Evolutionary conservation across 148 eudicot genomes (phyloP).

Genomic region (Mesembryanthemum crystallinum): DNA sequence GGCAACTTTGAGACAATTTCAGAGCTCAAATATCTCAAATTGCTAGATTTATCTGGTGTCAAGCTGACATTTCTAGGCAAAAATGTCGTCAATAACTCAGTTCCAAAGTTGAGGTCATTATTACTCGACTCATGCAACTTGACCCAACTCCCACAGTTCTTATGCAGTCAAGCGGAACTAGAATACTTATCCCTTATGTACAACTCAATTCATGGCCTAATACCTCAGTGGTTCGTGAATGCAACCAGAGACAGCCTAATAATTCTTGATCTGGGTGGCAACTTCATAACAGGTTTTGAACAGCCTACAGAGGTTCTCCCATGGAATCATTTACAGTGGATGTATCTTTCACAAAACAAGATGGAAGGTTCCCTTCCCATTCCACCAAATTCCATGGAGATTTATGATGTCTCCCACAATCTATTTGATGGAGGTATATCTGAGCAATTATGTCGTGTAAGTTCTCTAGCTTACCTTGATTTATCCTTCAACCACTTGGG

Average conservation of each 20-base stretch:
- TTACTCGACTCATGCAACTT: conserved; percentile 17
- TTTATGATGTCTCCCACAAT: conserved; percentile 17
- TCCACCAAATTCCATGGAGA: neutral
- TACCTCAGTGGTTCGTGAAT: conserved; percentile 33
- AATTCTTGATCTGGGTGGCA: neutral
- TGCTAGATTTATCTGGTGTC: neutral
- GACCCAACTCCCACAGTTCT: conserved; percentile 19
- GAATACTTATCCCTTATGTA: too few relatives aligned
- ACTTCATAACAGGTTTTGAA: neutral
- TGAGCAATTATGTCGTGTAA: conserved; percentile 18
- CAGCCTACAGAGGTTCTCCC: conserved; percentile 3
- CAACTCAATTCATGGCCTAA: neutral
- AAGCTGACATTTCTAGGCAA: neutral
- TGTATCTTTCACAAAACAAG: conserved; percentile 2
- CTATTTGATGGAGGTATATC: conserved; percentile 27
- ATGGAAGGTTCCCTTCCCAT: conserved; percentile 20
- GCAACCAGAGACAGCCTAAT: neutral
- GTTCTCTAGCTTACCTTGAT: too few relatives aligned
- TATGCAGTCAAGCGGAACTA: conserved; percentile 10
- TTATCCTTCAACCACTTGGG: conserved; percentile 1
- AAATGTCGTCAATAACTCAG: conserved; percentile 2
- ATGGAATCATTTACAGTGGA: conserved; percentile 1
- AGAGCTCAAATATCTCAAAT: neutral
- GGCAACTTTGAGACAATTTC: conserved; percentile 3
- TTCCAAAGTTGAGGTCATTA: neutral